Percentiles rank a stretch among this genome's conserved stretches.
Conservation (phyloP, 202 grass and related monocot species). For the Bolboschoenoplectus hybrid region DNA sequence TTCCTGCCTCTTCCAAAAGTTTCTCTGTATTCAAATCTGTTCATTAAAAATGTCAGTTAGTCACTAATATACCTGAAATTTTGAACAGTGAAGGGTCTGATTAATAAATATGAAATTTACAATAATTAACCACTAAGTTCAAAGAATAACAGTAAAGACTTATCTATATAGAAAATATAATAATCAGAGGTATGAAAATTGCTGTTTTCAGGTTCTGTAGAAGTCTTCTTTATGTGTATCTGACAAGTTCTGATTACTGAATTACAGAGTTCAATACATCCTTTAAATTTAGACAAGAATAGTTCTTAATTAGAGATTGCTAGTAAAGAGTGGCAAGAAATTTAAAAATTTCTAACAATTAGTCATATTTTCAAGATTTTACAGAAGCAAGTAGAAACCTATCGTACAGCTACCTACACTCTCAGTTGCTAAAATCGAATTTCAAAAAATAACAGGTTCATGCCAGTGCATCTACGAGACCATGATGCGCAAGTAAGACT, state of each 20-base stretch:
- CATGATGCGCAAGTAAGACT: neutral
- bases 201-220: neutral
- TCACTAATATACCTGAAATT: neutral
- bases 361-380: neutral
- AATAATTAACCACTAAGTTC: neutral
- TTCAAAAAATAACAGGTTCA: neutral
- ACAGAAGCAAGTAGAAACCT: neutral
- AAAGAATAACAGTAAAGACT: neutral
- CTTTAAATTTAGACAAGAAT: neutral
- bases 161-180: neutral
- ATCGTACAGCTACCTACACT: neutral
- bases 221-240: neutral
- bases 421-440: neutral
- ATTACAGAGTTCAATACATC: neutral
- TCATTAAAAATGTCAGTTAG: constrained; percentile 31
- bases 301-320: neutral
- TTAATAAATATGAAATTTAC: neutral
- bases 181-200: neutral
- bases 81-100: neutral
- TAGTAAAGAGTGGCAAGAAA: neutral
- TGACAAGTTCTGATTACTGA: neutral
- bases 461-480: neutral
- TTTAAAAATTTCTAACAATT: neutral
- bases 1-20: constrained; percentile 54
- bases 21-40: constrained; percentile 83